phyloP scores from a whole-genome alignment of 768 basidiomycete species.

The Rhodotorula diobovata region DNA sequence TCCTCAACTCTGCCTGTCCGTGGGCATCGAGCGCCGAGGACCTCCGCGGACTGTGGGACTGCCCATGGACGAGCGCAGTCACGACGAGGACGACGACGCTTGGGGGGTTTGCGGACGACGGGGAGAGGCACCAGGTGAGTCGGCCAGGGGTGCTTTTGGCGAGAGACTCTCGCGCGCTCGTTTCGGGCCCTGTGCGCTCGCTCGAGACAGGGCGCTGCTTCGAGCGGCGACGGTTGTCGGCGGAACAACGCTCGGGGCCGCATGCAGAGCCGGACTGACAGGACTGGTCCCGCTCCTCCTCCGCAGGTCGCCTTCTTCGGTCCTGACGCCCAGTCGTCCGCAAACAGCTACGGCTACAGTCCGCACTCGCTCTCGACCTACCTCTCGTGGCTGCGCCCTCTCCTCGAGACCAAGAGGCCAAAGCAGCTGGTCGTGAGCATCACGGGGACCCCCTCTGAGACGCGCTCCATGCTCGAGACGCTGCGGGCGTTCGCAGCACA shows the following conservation, averaged over 20 bases:
- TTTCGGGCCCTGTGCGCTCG: no score
- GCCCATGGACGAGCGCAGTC: conserved; percentile 67
- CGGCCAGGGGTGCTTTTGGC: not conserved
- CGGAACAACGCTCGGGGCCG: no score
- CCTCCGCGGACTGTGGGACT: conserved; percentile 63
- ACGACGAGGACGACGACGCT: conserved; percentile 73
- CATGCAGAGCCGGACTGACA: no score
- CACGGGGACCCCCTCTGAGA: conserved; percentile 57
- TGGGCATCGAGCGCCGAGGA: conserved; percentile 71
- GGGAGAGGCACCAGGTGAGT: conserved; percentile 58
- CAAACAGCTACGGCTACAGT: conserved; percentile 85
- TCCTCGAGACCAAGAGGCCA: conserved; percentile 50
- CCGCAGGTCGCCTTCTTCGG: conserved; percentile 40
- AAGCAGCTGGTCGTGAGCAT: conserved; percentile 78
- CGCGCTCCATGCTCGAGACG: conserved; percentile 57
- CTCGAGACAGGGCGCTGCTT: no score
- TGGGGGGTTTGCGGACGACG: conserved; percentile 65
- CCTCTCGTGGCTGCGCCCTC: conserved; percentile 58
- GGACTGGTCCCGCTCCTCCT: fast-evolving
- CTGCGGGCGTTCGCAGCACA: conserved; percentile 63
- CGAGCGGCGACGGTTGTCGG: no score
- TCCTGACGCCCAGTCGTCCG: conserved; percentile 51
- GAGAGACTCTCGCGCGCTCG: not conserved
- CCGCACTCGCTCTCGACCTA: conserved; percentile 67
- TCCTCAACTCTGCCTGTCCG: conserved; percentile 73